phyloP scores from a whole-genome alignment of 2,329 filamentous ascomycete genomes.

The Periconia macrospinosa region DNA sequence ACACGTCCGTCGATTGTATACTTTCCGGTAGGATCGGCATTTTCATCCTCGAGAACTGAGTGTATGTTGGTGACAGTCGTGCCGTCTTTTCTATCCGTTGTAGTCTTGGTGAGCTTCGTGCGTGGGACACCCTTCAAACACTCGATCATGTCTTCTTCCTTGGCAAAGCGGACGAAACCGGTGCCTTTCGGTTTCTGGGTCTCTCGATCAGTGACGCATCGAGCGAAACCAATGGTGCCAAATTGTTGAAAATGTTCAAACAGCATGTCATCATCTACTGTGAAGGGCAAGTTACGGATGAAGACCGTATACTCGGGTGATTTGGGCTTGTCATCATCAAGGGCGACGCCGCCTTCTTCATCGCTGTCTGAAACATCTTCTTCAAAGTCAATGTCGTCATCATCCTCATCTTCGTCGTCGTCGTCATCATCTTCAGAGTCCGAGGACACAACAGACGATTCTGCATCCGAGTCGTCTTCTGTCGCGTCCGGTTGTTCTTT shows the following conservation, averaged over 20 bases:
- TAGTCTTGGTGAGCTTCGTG: slow-evolving; percentile 41
- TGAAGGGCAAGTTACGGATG: slow-evolving; percentile 92
- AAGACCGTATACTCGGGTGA: slow-evolving; percentile 82
- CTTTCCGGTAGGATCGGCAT: slow-evolving; percentile 75
- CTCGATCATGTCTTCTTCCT: slow-evolving; percentile 69
- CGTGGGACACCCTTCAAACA: slow-evolving; percentile 76
- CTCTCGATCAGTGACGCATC: slow-evolving; percentile 83
- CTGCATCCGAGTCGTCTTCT: slow-evolving; percentile 40
- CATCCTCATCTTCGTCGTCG: slow-evolving; percentile 40
- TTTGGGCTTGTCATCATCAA: slow-evolving; percentile 32
- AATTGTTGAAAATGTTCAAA: slow-evolving; percentile 87
- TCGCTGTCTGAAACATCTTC: slow-evolving; percentile 39
- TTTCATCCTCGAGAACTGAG: slow-evolving; percentile 86
- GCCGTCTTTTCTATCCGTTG: slow-evolving; percentile 37
- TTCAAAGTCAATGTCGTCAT: slow-evolving; percentile 46
- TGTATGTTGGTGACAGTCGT: slow-evolving; percentile 49
- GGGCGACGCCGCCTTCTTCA: slow-evolving; percentile 42
- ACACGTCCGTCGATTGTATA: slow-evolving; percentile 92
- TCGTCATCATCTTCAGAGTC: slow-evolving; percentile 43
- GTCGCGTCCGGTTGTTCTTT: slow-evolving; percentile 44
- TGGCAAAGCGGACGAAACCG: slow-evolving; percentile 92
- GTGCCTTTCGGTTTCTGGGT: slow-evolving; percentile 89
- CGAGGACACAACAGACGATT: slow-evolving; percentile 44
- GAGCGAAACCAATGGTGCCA: slow-evolving; percentile 84
- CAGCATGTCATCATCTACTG: slow-evolving; percentile 77